Base-by-base conservation (phyloP, 2,329 filamentous ascomycete genomes). In the Hortaea sp. region DNA sequence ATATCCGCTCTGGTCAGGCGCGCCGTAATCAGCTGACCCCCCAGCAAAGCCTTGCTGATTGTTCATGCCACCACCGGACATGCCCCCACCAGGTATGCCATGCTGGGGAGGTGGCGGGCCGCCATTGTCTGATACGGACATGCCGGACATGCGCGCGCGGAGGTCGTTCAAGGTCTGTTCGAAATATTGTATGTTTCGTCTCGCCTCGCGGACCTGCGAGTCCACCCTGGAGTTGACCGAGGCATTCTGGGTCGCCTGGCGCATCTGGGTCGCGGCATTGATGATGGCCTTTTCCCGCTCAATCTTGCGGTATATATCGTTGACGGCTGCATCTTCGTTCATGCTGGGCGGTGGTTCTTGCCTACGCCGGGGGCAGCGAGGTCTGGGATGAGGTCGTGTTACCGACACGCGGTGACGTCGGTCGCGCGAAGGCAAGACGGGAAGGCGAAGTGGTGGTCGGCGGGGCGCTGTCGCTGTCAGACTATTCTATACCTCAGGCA, bases 241-340 rank as follows among this genome's bases (percentile, higher is more conserved):
- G 57, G 89, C 85, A 69, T 98, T 98, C 72, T 88, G 87, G 58
- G 90, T 95, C 67, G 92, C 89, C 70, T 89, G 84, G 69, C 88
- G 85, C 89, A 98, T 95, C 59, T 85, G 81, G 70, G 87, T 92
- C 57, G 90, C 90, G 61, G 88, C 90, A 68, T 85, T 85, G 75
- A 98, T 92, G 63, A 97, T 82, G 61, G 84, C 85, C 76, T 89
- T 90, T 71, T 98, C 92, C 66, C 90, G 83, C 75, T 95, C 88
- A 69, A 98, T 97, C 84, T 98, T 97, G 74, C 83, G 85, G 72
- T 85, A 81, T 71, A 98, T 88, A 68, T 88, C 85, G 69, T 81
- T 81, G 69, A 81, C 76, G 54, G 79, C 74, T 57, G 79, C 75
- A 63, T 82, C 77, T 65, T 78, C 71, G 63, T 72, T 73, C 72